Evolutionary conservation across 2,329 filamentous ascomycete genomes (phyloP), one percentile per base, ranked within the genome.

Genomic region (Fusarium camptoceras): DNA sequence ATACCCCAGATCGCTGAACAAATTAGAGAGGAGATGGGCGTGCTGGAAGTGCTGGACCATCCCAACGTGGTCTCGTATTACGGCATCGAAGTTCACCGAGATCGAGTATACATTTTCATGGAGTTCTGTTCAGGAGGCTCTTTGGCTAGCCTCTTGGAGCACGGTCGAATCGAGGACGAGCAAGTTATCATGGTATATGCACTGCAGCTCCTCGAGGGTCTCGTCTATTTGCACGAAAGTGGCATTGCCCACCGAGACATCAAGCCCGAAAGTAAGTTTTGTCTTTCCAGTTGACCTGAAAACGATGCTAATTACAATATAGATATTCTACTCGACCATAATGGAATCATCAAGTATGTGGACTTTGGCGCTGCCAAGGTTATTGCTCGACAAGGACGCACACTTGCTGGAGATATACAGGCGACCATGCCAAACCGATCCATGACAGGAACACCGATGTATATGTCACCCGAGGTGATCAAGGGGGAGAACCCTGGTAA

Each of bases 101-200:
- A 99, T 84, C 96, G 97, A 78, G 96, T 99, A n/a, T 99, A 98
- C 81, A 98, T 99, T 73, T 99, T 99, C 79, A 99, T 99, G 96
- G 96, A 99, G 80, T 98, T 97, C 81, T 99, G 96, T 80, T 97
- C 94, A 7, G 95, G 96, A 54, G 96, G 96, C 22, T 98, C 95
- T 18, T 85, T 99, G 50, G 94, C 96, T 43, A 92, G 89, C 53
- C 83, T 99, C 55, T 85, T 99, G 43, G 96, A 99, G 79, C 95
- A 99, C 77, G 96, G 96, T 15, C 92, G 96, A 42, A 98, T 99
- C 69, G 96, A 98, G 82, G 97, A 98, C 77, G 96, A 99, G 79
- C 96, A 94, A 59, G 94, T 98, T 67, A 95, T 97, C 66, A 97
- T 97, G 89, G 95, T 98, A 43, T 98, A 98, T 78, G 93, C 94